A percentile compares a stretch with the other conserved stretches of the same genome.
phyloP scores from a whole-genome alignment of 2,329 filamentous ascomycete genomes.

The Trichoderma koningiopsis region DNA sequence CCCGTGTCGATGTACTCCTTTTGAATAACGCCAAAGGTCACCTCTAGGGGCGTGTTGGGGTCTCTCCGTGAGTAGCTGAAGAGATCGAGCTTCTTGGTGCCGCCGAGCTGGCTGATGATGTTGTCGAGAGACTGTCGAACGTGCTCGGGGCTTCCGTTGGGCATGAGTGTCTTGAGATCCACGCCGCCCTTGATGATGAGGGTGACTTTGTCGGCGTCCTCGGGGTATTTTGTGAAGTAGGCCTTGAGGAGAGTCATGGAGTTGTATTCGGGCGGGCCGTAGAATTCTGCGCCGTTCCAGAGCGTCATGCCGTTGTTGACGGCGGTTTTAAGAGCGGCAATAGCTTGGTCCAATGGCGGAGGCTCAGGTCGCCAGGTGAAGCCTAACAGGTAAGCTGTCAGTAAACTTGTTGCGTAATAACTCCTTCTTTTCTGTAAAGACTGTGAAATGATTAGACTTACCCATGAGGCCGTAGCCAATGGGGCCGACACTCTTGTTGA shows the following conservation, averaged over 20 bases:
- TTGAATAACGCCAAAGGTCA: slow-evolving; percentile 47
- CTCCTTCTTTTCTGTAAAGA: neutral
- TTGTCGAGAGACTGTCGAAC: slow-evolving; percentile 62
- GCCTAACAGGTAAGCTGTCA: slow-evolving; percentile 34
- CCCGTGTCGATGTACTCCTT: slow-evolving; percentile 55
- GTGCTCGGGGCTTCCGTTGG: slow-evolving; percentile 56
- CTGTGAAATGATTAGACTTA: slow-evolving; percentile 33
- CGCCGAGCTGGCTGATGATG: slow-evolving; percentile 52
- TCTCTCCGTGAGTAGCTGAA: slow-evolving; percentile 64
- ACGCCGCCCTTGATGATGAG: slow-evolving; percentile 64
- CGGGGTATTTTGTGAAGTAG: slow-evolving; percentile 66
- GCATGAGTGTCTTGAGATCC: slow-evolving; percentile 35
- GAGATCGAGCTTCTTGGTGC: slow-evolving; percentile 61
- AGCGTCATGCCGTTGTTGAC: slow-evolving; percentile 49
- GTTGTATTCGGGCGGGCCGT: slow-evolving; percentile 61
- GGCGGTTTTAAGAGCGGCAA: slow-evolving; percentile 58
- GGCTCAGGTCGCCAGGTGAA: slow-evolving; percentile 47
- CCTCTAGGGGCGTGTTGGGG: slow-evolving; percentile 47
- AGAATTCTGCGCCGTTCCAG: slow-evolving; percentile 69
- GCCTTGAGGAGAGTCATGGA: slow-evolving; percentile 59
- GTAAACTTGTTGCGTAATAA: neutral
- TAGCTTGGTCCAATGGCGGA: slow-evolving; percentile 49
- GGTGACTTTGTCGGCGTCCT: slow-evolving; percentile 63
- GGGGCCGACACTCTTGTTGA: slow-evolving; percentile 49
- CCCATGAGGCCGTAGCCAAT: slow-evolving; percentile 60